Evolutionary conservation across 2,329 filamentous ascomycete species (phyloP).

Genomic region (Colletotrichum simmondsii): DNA sequence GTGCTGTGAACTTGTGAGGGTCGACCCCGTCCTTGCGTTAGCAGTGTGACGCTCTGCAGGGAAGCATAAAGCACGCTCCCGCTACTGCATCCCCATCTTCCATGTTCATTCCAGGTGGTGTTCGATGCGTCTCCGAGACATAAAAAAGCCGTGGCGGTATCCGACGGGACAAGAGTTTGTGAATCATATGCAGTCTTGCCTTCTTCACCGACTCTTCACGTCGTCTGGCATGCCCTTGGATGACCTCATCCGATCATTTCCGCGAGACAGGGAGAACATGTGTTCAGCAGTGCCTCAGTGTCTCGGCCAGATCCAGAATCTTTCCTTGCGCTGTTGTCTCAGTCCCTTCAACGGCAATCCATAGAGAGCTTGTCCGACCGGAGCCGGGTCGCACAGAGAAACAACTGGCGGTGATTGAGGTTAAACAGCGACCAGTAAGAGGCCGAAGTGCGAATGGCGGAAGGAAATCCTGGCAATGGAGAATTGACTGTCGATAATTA

Average conservation of each 20-base stretch:
- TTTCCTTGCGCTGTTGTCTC: not conserved
- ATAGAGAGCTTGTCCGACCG: constrained; percentile 22
- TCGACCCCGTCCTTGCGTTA: constrained; percentile 18
- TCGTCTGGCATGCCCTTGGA: constrained; percentile 18
- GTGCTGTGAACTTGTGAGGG: constrained; percentile 25
- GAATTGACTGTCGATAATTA: constrained; percentile 8
- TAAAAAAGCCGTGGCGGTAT: constrained; percentile 21
- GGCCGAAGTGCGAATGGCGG: not conserved
- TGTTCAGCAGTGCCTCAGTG: constrained; percentile 18
- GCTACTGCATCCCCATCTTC: constrained; percentile 33
- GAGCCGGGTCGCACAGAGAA: constrained; percentile 3
- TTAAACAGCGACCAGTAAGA: constrained; percentile 1
- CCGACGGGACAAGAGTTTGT: constrained; percentile 8
- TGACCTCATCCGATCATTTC: constrained; percentile 30
- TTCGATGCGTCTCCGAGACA: constrained; percentile 35
- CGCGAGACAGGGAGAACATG: constrained; percentile 4
- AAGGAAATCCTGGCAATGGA: constrained; percentile 12
- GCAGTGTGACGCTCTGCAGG: constrained; percentile 33
- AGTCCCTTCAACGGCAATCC: constrained; percentile 24
- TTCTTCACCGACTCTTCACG: constrained; percentile 37
- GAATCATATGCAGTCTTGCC: constrained; percentile 17
- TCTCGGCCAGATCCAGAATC: constrained; percentile 7
- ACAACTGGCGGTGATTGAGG: constrained; percentile 10
- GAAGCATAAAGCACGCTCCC: constrained; percentile 30
- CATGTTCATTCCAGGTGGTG: constrained; percentile 28